Base-by-base conservation (phyloP, 495 filamentous ascomycete genomes). In the Gamarada debralockiae region DNA sequence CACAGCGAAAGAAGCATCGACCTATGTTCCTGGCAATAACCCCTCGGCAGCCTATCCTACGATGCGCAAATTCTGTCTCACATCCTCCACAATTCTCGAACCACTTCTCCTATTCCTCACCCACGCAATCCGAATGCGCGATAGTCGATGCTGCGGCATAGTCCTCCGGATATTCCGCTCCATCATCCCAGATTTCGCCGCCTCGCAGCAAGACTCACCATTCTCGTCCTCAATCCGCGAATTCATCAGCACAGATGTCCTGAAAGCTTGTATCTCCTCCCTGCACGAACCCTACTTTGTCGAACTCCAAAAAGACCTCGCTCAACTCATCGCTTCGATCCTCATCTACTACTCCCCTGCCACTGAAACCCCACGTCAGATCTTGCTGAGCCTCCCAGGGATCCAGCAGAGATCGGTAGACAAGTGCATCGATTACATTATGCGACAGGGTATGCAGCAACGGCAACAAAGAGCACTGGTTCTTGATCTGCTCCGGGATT, bases 231-330 rank as follows among this genome's bases (percentile, higher is more conserved):
- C 83, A 27, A 92, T 97, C 51, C 86, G 91, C 55, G 91, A 97
- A 62, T 99, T 93, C 59, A 91, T 97, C 59, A 86, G 77, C 52
- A 85, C 79, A 23, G 89, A 95, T 54, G 89, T 92, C 3, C 75
- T 95, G 20, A 86, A 85, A 70, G 83, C 87, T 0, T 87, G 84
- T 55, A 88, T 95, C 67, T 86, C 89, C 18, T 92, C 88, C 13
- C 78, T 99, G 25, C 85, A 97, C 67, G 93, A 97, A 50, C 81
- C 90, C 0, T 97, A 97, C 64, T 97, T 97, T 59, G 92, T 96
- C 36, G 93, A 99, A 52, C 81, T 92, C 62, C 93, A 99, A 61
- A 95, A 90, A 66, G 93, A 97, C 31, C 79, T 97, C 9, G 93
- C 90, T 13, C 76, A 83, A 29, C 77, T 96, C 3, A 96, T 99